Percentiles rank a stretch among this genome's conserved stretches.
Evolutionary conservation across 495 filamentous ascomycete genomes (phyloP).

Genomic region (Astrocystis sublimbata): DNA sequence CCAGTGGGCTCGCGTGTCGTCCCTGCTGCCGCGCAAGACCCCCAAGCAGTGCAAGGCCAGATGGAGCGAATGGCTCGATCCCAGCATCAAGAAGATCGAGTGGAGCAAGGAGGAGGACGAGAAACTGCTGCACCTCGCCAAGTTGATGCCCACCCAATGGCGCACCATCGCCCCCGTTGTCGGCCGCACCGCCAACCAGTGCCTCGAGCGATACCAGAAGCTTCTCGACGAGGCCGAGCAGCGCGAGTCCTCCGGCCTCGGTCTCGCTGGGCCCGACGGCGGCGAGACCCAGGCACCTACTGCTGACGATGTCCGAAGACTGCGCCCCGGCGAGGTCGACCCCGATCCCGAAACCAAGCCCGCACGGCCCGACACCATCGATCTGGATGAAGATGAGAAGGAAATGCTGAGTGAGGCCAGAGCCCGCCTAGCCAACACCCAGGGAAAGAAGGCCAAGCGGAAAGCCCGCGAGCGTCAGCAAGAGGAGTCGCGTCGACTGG

Average conservation of each 20-base stretch:
- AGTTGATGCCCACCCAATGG: conserved; percentile 99
- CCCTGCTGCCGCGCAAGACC: conserved; percentile 93
- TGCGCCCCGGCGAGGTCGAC: conserved; percentile 91
- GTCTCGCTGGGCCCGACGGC: conserved; percentile 81
- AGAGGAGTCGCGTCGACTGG: conserved; percentile 88
- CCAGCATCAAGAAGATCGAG: conserved; percentile 95
- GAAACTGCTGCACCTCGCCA: conserved; percentile 91
- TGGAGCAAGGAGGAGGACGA: conserved; percentile 99
- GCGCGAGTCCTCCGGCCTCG: conserved; percentile 77
- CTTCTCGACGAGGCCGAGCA: conserved; percentile 94
- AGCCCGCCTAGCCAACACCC: conserved; percentile 92
- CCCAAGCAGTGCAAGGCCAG: conserved; percentile 98
- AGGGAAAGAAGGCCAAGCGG: conserved; percentile 98
- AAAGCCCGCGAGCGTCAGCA: conserved; percentile 95
- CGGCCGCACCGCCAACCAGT: conserved; percentile 93
- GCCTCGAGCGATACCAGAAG: conserved; percentile 94
- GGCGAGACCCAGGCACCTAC: conserved; percentile 85
- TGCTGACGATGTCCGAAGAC: conserved; percentile 87
- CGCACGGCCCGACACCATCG: conserved; percentile 94
- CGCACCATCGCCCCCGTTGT: conserved; percentile 97
- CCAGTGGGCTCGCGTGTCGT: conserved; percentile 98
- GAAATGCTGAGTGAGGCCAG: conserved; percentile 98
- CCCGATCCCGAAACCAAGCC: conserved; percentile 96
- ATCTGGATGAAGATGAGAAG: conserved; percentile 98
- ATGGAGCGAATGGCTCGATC: conserved; percentile 98